phyloP scores from a whole-genome alignment of 2,329 filamentous ascomycete species.

The Fusarium torreyae region DNA sequence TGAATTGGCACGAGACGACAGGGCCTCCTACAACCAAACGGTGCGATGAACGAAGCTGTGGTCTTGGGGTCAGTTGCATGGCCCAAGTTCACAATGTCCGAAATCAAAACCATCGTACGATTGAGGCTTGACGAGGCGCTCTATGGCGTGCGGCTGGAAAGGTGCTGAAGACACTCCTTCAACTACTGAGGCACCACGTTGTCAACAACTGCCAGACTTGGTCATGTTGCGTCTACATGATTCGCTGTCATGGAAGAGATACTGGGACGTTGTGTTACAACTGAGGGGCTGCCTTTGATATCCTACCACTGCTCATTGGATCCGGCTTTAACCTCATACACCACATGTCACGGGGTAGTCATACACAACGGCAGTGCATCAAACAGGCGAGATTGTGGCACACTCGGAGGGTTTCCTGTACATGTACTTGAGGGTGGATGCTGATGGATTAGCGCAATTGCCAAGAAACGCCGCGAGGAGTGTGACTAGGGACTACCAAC shows the following conservation, averaged over 20 bases:
- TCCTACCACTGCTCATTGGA: constrained; percentile 11
- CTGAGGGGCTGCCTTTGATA: constrained; percentile 13
- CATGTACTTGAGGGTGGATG: constrained; percentile 6
- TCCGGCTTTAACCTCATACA: background rate
- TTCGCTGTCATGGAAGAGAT: constrained; percentile 12
- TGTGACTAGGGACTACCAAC: constrained; percentile 19
- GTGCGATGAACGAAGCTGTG: background rate
- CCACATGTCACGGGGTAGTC: constrained; percentile 22
- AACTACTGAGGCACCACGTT: constrained; percentile 18
- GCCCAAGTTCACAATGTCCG: constrained; percentile 1
- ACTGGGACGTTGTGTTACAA: constrained; percentile 12
- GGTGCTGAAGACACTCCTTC: constrained; percentile 25
- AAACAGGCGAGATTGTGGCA: constrained; percentile 27
- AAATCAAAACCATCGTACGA: constrained; percentile 39
- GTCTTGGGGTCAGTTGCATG: background rate
- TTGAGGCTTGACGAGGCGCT: constrained; percentile 26
- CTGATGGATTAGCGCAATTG: constrained; percentile 25
- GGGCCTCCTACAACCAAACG: background rate
- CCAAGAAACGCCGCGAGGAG: constrained; percentile 34
- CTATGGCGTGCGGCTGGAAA: constrained; percentile 9
- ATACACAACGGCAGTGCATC: constrained; percentile 33
- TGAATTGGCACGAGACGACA: background rate
- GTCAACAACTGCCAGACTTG: constrained; percentile 29
- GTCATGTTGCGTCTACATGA: constrained; percentile 11
- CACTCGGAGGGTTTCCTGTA: constrained; percentile 2